Conservation (phyloP, 169 alveolate species). For the Plasmodium knowlesi region DNA sequence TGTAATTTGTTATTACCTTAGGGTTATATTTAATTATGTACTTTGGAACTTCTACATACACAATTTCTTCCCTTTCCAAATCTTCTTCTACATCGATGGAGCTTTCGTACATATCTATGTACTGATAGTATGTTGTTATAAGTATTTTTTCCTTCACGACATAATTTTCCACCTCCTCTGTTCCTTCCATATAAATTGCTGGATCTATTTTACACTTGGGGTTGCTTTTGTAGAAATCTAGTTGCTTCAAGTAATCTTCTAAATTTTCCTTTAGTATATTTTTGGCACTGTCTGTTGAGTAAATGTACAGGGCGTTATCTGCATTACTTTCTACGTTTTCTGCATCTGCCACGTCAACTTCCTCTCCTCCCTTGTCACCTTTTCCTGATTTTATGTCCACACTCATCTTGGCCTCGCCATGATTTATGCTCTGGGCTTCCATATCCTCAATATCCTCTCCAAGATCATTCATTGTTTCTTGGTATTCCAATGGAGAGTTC, state of each 20-base stretch:
- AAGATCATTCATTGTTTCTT: conserved; percentile 18
- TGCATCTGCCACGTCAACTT: not conserved
- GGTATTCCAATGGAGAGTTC: not conserved
- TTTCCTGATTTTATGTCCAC: not conserved
- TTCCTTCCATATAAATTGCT: not conserved
- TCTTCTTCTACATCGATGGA: conserved; percentile 9
- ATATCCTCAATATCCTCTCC: conserved; percentile 15
- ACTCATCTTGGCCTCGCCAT: not conserved
- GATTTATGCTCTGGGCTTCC: not conserved
- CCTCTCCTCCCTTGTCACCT: not conserved
- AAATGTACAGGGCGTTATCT: not conserved
- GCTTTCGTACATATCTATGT: conserved; percentile 49
- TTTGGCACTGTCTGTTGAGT: not conserved
- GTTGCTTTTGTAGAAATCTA: conserved; percentile 13
- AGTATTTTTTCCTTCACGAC: conserved; percentile 30
- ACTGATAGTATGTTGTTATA: conserved; percentile 30
- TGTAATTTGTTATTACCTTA: not conserved
- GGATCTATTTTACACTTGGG: conserved; percentile 44
- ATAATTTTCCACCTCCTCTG: conserved; percentile 43
- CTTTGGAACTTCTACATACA: conserved; percentile 55
- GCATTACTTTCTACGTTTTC: not conserved
- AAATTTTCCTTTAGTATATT: conserved; percentile 9
- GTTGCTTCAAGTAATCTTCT: conserved; percentile 9
- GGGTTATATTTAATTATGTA: conserved; percentile 21
- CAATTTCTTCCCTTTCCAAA: conserved; percentile 45